Conservation (phyloP, 306 rosid species). For the Morella rubra region DNA sequence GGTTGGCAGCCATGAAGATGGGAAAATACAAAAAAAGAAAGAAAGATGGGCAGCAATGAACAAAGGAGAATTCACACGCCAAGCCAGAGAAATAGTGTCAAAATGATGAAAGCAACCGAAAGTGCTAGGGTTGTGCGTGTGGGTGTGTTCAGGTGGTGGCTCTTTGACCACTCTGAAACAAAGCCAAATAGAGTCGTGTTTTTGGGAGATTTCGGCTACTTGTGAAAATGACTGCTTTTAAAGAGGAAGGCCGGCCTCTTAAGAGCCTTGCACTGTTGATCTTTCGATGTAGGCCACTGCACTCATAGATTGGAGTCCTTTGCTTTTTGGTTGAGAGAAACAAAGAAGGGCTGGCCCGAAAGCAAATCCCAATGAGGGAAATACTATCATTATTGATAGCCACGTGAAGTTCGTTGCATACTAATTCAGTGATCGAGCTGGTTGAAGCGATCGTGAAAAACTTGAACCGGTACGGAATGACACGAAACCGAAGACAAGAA, state of each 20-base stretch:
- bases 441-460: background rate
- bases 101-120: constrained; percentile 13
- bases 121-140: background rate
- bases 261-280: too few species aligned
- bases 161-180: background rate
- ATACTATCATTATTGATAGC: background rate
- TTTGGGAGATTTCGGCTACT: background rate
- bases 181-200: background rate
- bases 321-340: background rate
- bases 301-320: background rate
- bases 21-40: constrained; percentile 30
- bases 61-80: constrained; percentile 47
- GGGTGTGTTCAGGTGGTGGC: background rate
- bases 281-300: too few species aligned
- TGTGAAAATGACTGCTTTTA: background rate
- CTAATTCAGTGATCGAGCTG: background rate
- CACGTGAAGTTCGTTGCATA: background rate
- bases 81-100: constrained; percentile 13
- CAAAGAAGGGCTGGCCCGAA: background rate
- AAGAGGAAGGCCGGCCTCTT: too few species aligned
- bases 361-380: background rate
- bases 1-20: constrained; percentile 27
- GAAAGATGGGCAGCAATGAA: constrained; percentile 24
- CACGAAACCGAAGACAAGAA: too few species aligned
- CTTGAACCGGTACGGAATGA: background rate